Conservation (phyloP, 2,329 filamentous ascomycete species). For the Venturia aucupariae region DNA sequence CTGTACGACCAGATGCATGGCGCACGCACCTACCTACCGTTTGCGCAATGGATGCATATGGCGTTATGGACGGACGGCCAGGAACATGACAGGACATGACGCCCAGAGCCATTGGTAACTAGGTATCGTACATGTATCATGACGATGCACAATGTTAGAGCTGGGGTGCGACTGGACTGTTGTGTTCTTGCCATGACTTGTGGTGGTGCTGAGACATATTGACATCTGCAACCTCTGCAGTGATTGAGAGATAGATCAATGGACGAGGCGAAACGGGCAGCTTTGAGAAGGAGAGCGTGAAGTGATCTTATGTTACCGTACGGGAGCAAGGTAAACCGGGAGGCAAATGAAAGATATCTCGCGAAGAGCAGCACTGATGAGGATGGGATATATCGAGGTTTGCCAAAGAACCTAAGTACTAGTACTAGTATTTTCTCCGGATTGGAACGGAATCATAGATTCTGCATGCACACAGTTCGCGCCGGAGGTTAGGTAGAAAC, state of each 20-base stretch:
- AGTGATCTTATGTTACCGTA: background rate
- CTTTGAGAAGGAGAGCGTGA: background rate
- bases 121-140: background rate
- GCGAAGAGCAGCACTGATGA: background rate
- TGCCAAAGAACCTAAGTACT: too few relatives aligned
- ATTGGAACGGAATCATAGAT: background rate
- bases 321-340: background rate
- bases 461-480: background rate
- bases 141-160: background rate
- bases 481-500: background rate
- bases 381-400: background rate
- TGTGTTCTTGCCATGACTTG: background rate
- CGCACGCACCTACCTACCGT: constrained; percentile 4
- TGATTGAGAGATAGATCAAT: background rate
- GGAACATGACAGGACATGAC: background rate
- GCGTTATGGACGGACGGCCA: background rate
- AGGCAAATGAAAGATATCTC: background rate
- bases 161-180: background rate
- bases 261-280: background rate
- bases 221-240: background rate
- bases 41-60: constrained; percentile 1
- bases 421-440: too few relatives aligned
- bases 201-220: constrained; percentile 2
- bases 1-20: background rate
- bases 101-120: background rate